Evolutionary conservation across 2,329 filamentous ascomycete genomes (phyloP).

Genomic region (Colletotrichum sp.): DNA sequence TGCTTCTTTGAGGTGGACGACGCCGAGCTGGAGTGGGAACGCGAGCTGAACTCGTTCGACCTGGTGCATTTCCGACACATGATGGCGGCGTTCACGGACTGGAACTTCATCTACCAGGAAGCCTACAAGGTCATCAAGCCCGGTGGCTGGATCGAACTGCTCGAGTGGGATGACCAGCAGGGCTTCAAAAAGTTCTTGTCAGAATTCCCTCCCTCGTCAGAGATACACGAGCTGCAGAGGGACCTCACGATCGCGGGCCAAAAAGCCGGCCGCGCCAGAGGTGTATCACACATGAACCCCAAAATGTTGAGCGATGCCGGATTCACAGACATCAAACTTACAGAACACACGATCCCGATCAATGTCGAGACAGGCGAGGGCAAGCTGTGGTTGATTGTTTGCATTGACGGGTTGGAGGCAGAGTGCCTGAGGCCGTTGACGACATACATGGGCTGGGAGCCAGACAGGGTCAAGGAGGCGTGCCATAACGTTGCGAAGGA

Average conservation of each 20-base stretch:
- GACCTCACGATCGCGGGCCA: conserved; percentile 50
- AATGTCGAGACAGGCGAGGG: conserved; percentile 50
- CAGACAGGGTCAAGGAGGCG: conserved; percentile 50
- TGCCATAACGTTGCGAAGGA: conserved; percentile 55
- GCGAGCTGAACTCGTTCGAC: conserved; percentile 56
- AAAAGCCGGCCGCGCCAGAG: conserved; percentile 49
- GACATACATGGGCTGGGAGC: conserved; percentile 57
- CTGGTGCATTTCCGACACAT: conserved; percentile 62
- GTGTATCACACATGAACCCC: conserved; percentile 50
- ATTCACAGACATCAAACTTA: conserved; percentile 55
- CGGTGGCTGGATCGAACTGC: conserved; percentile 62
- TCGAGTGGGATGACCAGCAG: conserved; percentile 54
- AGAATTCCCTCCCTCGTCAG: conserved; percentile 48
- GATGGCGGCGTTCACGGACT: conserved; percentile 61
- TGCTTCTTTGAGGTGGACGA: conserved; percentile 66
- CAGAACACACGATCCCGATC: conserved; percentile 54
- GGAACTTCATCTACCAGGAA: conserved; percentile 59
- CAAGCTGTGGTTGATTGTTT: conserved; percentile 59
- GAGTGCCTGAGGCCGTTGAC: conserved; percentile 55
- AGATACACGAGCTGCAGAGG: conserved; percentile 44
- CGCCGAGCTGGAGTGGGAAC: conserved; percentile 63
- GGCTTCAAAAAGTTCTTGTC: conserved; percentile 39
- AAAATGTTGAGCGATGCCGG: conserved; percentile 51
- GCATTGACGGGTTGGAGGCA: conserved; percentile 57
- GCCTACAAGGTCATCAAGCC: conserved; percentile 59